Conservation (phyloP, 1,139 yeast genomes). For the Kodamaea plutei region DNA sequence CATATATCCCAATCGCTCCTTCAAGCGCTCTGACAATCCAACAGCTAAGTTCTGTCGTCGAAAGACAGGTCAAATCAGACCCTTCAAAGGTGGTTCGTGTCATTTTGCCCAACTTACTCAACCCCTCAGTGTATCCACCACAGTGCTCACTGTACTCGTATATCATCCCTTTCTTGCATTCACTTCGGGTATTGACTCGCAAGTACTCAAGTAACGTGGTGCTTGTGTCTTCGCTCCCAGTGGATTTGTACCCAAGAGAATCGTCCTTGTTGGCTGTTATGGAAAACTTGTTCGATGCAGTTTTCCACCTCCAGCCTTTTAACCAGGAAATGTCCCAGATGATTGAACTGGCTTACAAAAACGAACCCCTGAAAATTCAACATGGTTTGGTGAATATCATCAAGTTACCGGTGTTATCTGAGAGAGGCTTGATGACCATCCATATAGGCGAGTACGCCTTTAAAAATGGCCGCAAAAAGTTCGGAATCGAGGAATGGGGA, state of each 20-base stretch:
- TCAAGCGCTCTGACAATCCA: constrained; percentile 23
- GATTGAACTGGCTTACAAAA: constrained; percentile 63
- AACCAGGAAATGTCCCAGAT: constrained; percentile 67
- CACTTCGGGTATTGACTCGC: constrained; percentile 53
- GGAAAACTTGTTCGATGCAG: constrained; percentile 64
- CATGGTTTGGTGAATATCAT: constrained; percentile 82
- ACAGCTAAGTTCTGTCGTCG: constrained; percentile 41
- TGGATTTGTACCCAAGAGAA: constrained; percentile 63
- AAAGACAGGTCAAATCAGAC: constrained; percentile 30
- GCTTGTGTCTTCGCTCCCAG: constrained; percentile 51
- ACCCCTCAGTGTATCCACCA: constrained; percentile 73
- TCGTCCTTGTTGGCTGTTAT: constrained; percentile 46
- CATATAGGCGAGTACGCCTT: constrained; percentile 79
- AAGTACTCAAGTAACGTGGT: constrained; percentile 45
- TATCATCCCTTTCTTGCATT: constrained; percentile 59
- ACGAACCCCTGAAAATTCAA: constrained; percentile 69
- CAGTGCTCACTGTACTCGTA: constrained; percentile 43
- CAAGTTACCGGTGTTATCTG: constrained; percentile 70
- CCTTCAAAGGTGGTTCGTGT: constrained; percentile 63
- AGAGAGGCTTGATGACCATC: constrained; percentile 75
- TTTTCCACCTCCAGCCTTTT: constrained; percentile 77
- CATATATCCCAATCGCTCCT: constrained; percentile 43
- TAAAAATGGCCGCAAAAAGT: constrained; percentile 74
- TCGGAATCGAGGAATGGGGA: constrained; percentile 89
- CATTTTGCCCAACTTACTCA: constrained; percentile 69